These are phyloP conservation scores for Gentiana straminea DNA, from an alignment of 257 asterid species.

Conservation along the genomic window DNA sequence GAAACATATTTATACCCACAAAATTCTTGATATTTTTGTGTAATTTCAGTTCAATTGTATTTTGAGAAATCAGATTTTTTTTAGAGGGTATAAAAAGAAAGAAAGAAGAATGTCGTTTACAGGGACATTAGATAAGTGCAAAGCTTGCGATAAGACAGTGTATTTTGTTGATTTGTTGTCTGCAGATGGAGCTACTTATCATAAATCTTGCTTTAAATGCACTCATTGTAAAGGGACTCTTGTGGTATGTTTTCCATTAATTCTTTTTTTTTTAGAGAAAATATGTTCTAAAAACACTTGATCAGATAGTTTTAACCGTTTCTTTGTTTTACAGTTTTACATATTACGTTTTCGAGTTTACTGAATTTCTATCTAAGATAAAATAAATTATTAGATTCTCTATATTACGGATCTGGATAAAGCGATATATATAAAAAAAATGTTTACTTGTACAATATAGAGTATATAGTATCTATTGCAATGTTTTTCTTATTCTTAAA, in stretches of 20 bases:
- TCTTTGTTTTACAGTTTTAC: too few species aligned
- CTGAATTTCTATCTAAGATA: too few species aligned
- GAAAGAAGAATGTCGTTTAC: conserved; percentile 27
- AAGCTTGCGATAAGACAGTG: conserved; percentile 42
- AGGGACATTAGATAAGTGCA: conserved; percentile 44
- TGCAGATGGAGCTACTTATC: conserved; percentile 35
- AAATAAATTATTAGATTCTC: too few species aligned
- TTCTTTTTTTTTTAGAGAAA: neutral
- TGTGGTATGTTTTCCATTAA: conserved; percentile 20
- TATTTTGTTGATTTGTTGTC: conserved; percentile 36
- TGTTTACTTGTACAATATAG: too few species aligned
- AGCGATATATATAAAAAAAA: too few species aligned
- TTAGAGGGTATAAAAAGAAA: neutral
- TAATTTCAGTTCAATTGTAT: neutral
- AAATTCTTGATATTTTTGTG: neutral
- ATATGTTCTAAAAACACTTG: neutral
- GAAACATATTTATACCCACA: neutral
- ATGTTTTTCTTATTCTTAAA: too few species aligned
- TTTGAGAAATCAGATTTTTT: conserved; percentile 5
- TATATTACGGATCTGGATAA: too few species aligned
- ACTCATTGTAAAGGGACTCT: conserved; percentile 47
- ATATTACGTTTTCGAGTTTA: too few species aligned
- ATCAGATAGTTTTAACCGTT: neutral
- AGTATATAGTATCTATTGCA: too few species aligned
- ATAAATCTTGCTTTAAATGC: conserved; percentile 39